A percentile compares a stretch with the other conserved stretches of the same genome.
These are phyloP conservation scores for Fraxinus quadrangulata DNA, from an alignment of 257 asterid species.

Conservation along the genomic window DNA sequence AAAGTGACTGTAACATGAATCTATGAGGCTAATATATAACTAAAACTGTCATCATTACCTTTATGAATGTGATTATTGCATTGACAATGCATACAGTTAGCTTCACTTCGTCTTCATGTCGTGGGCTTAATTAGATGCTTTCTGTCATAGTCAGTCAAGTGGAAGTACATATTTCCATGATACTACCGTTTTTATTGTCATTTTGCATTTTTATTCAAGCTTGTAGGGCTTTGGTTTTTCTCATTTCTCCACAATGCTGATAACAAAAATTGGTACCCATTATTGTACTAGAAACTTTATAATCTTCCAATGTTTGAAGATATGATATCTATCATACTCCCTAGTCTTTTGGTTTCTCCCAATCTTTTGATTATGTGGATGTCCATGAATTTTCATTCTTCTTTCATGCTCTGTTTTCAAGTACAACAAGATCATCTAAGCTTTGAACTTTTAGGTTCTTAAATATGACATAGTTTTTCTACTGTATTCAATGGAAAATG, in stretches of 20 bases:
- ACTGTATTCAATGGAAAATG: slow-evolving; percentile 10
- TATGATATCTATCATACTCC: slow-evolving; percentile 9
- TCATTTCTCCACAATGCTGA: slow-evolving; percentile 2
- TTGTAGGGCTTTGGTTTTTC: not conserved
- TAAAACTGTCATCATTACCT: not conserved
- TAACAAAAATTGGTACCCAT: slow-evolving; percentile 2
- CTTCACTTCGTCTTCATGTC: not conserved
- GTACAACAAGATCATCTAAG: too few relatives aligned
- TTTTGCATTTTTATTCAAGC: not conserved
- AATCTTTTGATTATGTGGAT: slow-evolving; percentile 4
- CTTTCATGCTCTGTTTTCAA: not conserved
- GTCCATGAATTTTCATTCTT: not conserved
- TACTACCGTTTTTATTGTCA: not conserved
- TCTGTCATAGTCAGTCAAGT: not conserved
- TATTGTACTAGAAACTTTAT: slow-evolving; percentile 3
- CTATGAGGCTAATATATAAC: slow-evolving; percentile 18
- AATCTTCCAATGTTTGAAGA: slow-evolving; percentile 1
- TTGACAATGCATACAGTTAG: slow-evolving; percentile 12
- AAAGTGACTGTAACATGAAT: slow-evolving; percentile 2
- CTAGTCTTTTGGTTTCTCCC: not conserved
- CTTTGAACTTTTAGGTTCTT: too few relatives aligned
- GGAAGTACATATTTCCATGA: not conserved
- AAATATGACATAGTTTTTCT: not conserved
- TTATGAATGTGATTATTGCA: slow-evolving; percentile 11
- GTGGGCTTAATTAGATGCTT: slow-evolving; percentile 9